Percentiles rank a stretch among this genome's conserved stretches.
Conservation (phyloP, 225 moss, liverwort and hornwort species). For the Polytrichum formosum region DNA sequence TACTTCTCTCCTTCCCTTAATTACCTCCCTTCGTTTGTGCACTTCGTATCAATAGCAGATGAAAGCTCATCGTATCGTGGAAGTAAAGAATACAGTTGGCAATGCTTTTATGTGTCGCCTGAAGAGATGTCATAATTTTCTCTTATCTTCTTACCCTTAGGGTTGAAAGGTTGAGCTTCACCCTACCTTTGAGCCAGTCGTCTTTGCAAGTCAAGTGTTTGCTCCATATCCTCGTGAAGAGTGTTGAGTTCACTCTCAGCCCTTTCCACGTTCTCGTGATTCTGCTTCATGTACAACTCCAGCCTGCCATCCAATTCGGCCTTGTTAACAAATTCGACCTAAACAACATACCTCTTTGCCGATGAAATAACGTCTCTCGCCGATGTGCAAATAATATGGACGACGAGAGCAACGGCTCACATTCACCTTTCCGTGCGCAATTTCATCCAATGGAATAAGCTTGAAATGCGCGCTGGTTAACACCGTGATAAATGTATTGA, state of each 20-base stretch:
- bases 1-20: neutral
- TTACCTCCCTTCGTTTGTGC: neutral
- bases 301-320: slow-evolving; percentile 56
- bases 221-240: slow-evolving; percentile 98
- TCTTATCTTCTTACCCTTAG: neutral
- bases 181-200: slow-evolving; percentile 87
- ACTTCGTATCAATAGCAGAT: too few relatives aligned
- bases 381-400: too few relatives aligned
- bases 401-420: too few relatives aligned
- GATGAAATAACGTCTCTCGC: too few relatives aligned
- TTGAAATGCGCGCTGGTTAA: too few relatives aligned
- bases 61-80: too few relatives aligned
- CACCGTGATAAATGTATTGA: too few relatives aligned
- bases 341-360: too few relatives aligned
- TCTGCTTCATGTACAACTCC: slow-evolving; percentile 98
- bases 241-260: slow-evolving; percentile 94
- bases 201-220: slow-evolving; percentile 91
- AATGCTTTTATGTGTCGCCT: neutral
- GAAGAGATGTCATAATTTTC: neutral
- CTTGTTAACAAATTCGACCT: too few relatives aligned
- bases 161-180: neutral
- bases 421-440: too few relatives aligned
- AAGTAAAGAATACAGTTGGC: too few relatives aligned
- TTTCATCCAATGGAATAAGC: too few relatives aligned
- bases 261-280: slow-evolving; percentile 96